Percentiles rank a stretch among this genome's conserved stretches.
Conservation (phyloP, 768 basidiomycete genomes). For the Leccinellum luteum region DNA sequence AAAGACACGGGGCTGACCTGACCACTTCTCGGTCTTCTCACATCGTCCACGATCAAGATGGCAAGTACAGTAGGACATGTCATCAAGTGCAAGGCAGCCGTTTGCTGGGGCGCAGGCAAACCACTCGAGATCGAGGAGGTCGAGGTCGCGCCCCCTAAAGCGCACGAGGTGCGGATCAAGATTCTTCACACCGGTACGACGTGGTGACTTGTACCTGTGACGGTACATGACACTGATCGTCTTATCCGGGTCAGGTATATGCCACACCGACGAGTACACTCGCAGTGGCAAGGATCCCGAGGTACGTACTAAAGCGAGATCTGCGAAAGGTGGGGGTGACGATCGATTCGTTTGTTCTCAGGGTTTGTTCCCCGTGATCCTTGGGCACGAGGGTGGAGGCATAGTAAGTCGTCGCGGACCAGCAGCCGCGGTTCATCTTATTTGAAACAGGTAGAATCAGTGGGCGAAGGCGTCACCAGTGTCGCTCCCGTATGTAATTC, state of each 20-base stretch:
- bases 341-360: conserved; percentile 29
- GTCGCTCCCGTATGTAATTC: conserved; percentile 49
- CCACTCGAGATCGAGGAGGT: conserved; percentile 86
- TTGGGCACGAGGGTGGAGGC: conserved; percentile 94
- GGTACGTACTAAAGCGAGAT: conserved; percentile 43
- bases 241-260: conserved; percentile 58
- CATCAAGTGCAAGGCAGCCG: conserved; percentile 87
- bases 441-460: conserved; percentile 81
- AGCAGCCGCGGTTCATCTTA: neutral
- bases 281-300: conserved; percentile 95
- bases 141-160: conserved; percentile 87
- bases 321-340: neutral
- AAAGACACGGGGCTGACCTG: conserved; percentile 2
- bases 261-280: conserved; percentile 98
- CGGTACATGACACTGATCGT: conserved; percentile 3
- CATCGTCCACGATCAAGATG: conserved; percentile 43
- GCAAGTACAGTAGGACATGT: conserved; percentile 70
- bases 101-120: conserved; percentile 93
- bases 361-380: conserved; percentile 89
- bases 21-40: conserved; percentile 16
- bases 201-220: neutral
- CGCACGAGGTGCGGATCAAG: conserved; percentile 90
- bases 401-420: conserved; percentile 51
- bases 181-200: conserved; percentile 84
- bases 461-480: conserved; percentile 91